These are phyloP conservation scores for Daldinia concentrica DNA, from an alignment of 495 filamentous ascomycete genomes.

Conservation along the genomic window DNA sequence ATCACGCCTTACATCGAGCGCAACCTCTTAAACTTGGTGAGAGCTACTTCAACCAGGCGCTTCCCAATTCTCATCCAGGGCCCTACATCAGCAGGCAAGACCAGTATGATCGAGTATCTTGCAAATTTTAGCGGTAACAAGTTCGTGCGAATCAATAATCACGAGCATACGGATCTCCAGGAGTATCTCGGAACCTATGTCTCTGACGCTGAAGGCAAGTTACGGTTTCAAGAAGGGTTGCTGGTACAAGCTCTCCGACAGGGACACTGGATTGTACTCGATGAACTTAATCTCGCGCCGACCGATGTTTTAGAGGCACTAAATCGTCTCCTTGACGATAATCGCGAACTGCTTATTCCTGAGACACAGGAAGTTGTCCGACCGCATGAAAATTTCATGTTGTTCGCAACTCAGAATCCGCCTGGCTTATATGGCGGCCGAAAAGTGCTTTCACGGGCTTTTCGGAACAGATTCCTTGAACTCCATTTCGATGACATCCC, in stretches of 20 bases:
- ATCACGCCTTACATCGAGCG: conserved; percentile 94
- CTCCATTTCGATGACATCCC: conserved; percentile 99
- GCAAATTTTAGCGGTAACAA: conserved; percentile 95
- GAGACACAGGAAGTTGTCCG: conserved; percentile 94
- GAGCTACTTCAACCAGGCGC: conserved; percentile 87
- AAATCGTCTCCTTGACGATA: conserved; percentile 95
- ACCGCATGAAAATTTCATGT: conserved; percentile 93
- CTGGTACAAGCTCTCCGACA: conserved; percentile 90
- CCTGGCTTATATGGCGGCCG: conserved; percentile 94
- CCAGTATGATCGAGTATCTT: conserved; percentile 98
- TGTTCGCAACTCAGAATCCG: conserved; percentile 99
- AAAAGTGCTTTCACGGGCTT: conserved; percentile 91
- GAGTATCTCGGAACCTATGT: conserved; percentile 97
- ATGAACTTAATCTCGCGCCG: conserved; percentile 95
- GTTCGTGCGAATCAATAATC: conserved; percentile 98
- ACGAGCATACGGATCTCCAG: conserved; percentile 97
- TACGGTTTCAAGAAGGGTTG: conserved; percentile 93
- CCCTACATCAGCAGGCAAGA: conserved; percentile 96
- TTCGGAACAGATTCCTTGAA: conserved; percentile 96
- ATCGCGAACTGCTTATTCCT: conserved; percentile 95
- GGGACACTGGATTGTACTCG: conserved; percentile 97
- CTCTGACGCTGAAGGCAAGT: conserved; percentile 81
- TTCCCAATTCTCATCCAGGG: conserved; percentile 98
- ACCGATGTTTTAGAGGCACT: conserved; percentile 96
- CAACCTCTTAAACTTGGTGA: conserved; percentile 91